These are phyloP conservation scores for Trametes cinnabarina DNA, from an alignment of 768 basidiomycete genomes.

Conservation along the genomic window DNA sequence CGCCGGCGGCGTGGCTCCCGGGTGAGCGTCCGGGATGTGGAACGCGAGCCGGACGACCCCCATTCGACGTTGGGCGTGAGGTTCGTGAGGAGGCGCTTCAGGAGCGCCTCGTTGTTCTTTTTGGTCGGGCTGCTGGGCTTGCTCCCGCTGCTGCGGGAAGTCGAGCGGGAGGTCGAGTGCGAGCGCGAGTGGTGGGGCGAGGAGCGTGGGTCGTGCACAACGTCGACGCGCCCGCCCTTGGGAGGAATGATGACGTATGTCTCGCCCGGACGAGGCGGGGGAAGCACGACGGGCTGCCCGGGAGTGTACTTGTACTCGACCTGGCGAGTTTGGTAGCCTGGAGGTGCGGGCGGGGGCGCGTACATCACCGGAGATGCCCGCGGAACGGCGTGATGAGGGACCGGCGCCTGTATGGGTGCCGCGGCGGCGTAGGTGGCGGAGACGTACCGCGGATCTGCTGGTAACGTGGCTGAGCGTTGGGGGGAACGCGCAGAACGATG, in stretches of 20 bases:
- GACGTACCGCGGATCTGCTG: constrained; percentile 8
- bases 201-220: constrained; percentile 13
- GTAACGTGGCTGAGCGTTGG: constrained; percentile 12
- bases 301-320: constrained; percentile 11
- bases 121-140: constrained; percentile 15
- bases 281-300: constrained; percentile 20
- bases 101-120: constrained; percentile 17
- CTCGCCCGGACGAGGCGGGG: constrained; percentile 26
- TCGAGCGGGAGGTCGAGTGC: constrained; percentile 5
- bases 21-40: constrained; percentile 8
- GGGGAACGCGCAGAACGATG: constrained; percentile 12
- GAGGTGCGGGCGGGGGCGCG: constrained; percentile 5
- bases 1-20: constrained; percentile 12
- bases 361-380: constrained; percentile 12
- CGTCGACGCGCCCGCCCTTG: constrained; percentile 20
- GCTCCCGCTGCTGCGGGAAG: constrained; percentile 9
- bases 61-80: constrained; percentile 18
- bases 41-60: constrained; percentile 10
- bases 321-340: constrained; percentile 13
- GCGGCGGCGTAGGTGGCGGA: constrained; percentile 8
- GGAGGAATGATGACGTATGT: constrained; percentile 29
- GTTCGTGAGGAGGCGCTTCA: constrained; percentile 25
- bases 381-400: constrained; percentile 2
- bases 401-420: neutral
- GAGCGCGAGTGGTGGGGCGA: constrained; percentile 5